Percentiles rank a stretch among this genome's conserved stretches.
Conservation (phyloP, 257 asterid genomes). For the Solanum sitiens region DNA sequence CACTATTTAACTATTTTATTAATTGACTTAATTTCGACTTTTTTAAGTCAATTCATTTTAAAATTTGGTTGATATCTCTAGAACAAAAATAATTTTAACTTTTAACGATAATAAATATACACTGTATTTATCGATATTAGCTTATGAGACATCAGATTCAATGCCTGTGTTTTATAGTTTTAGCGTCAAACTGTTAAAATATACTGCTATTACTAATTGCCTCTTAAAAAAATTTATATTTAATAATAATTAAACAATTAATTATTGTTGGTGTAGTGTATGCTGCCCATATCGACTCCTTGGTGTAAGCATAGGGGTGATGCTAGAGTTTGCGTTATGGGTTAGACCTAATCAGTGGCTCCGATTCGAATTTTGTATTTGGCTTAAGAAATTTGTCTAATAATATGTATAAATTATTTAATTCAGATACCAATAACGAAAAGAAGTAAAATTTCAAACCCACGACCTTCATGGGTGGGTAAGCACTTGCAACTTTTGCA, state of each 20-base stretch:
- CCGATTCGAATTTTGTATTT: not conserved
- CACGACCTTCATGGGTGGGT: no score
- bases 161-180: not conserved
- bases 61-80: not conserved
- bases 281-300: not conserved
- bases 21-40: not conserved
- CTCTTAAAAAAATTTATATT: not conserved
- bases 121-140: not conserved
- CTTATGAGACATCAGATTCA: no score
- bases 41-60: no score
- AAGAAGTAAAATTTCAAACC: not conserved
- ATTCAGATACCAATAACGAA: not conserved
- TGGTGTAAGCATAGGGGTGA: not conserved
- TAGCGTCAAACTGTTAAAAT: not conserved
- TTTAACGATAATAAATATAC: no score
- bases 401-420: no score
- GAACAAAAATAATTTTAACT: not conserved
- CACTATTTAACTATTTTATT: no score
- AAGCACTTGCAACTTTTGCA: not conserved
- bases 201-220: not conserved
- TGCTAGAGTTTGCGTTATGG: not conserved
- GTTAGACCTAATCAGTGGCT: not conserved
- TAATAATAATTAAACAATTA: no score
- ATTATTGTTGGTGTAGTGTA: no score
- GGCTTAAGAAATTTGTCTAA: not conserved